A percentile compares a stretch with the other conserved stretches of the same genome.
Evolutionary conservation across 1,139 yeast genomes (phyloP).

Genomic region (Hansenula sp.): DNA sequence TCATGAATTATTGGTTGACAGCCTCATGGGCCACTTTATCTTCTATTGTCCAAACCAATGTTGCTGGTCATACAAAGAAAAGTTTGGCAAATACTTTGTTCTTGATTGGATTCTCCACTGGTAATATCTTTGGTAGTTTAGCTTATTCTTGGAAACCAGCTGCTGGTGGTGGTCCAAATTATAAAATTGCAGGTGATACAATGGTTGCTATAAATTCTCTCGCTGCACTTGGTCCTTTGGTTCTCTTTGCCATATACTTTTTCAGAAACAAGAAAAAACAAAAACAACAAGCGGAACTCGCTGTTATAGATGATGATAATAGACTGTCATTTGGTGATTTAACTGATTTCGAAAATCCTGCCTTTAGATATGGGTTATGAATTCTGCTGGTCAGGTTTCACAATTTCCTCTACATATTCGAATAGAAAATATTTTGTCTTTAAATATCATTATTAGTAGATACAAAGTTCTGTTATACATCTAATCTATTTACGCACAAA

Average conservation of each 20-base stretch:
- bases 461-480: too few relatives aligned
- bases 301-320: neutral
- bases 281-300: neutral
- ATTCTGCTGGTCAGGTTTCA: neutral
- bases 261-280: neutral
- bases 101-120: constrained; percentile 52
- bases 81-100: constrained; percentile 36
- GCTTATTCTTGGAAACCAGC: constrained; percentile 21
- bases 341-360: constrained; percentile 43
- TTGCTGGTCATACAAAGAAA: constrained; percentile 59
- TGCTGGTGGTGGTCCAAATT: constrained; percentile 33
- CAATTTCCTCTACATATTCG: neutral
- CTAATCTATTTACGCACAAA: neutral
- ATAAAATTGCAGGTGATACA: neutral
- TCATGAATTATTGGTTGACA: neutral
- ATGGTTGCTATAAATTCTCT: neutral
- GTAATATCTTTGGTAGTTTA: constrained; percentile 55
- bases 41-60: constrained; percentile 32
- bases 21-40: neutral
- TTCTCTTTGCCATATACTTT: neutral
- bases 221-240: constrained; percentile 8
- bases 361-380: constrained; percentile 31
- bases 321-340: constrained; percentile 36
- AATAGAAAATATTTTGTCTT: too few relatives aligned
- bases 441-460: too few relatives aligned